A percentile compares a stretch with the other conserved stretches of the same genome.
Evolutionary conservation across 106 monocot species (phyloP).

Genomic region (Allium sativum): DNA sequence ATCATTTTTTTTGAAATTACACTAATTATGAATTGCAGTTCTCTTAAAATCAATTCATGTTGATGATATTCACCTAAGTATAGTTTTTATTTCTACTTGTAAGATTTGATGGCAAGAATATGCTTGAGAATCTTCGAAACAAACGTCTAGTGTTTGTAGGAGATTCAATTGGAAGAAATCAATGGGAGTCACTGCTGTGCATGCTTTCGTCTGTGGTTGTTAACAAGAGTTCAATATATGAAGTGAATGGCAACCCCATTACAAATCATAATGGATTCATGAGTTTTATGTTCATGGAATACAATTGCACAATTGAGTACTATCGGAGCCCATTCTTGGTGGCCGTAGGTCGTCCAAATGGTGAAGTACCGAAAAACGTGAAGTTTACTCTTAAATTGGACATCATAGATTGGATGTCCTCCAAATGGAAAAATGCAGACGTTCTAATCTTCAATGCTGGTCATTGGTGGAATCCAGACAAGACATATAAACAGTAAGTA

Average conservation of each 20-base stretch:
- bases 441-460: slow-evolving; percentile 25
- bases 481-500: not conserved
- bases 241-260: slow-evolving; percentile 26
- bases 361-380: slow-evolving; percentile 11
- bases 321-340: slow-evolving; percentile 24
- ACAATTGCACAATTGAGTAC: slow-evolving; percentile 26
- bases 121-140: slow-evolving; percentile 23
- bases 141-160: slow-evolving; percentile 24
- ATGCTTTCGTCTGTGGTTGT: slow-evolving; percentile 25
- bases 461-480: slow-evolving; percentile 32
- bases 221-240: slow-evolving; percentile 28
- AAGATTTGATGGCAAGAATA: slow-evolving; percentile 17
- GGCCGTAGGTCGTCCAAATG: slow-evolving; percentile 1
- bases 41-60: no score
- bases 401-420: slow-evolving; percentile 14
- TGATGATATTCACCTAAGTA: no score
- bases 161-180: slow-evolving; percentile 30
- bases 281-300: slow-evolving; percentile 21
- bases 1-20: no score
- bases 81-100: not conserved
- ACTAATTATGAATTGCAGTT: no score
- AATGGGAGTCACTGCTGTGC: slow-evolving; percentile 34
- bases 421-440: slow-evolving; percentile 24
- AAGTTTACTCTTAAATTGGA: slow-evolving; percentile 17
- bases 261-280: slow-evolving; percentile 23